These are phyloP conservation scores for Pulveroboletus sp. DNA, from an alignment of 768 basidiomycete genomes.

Conservation along the genomic window DNA sequence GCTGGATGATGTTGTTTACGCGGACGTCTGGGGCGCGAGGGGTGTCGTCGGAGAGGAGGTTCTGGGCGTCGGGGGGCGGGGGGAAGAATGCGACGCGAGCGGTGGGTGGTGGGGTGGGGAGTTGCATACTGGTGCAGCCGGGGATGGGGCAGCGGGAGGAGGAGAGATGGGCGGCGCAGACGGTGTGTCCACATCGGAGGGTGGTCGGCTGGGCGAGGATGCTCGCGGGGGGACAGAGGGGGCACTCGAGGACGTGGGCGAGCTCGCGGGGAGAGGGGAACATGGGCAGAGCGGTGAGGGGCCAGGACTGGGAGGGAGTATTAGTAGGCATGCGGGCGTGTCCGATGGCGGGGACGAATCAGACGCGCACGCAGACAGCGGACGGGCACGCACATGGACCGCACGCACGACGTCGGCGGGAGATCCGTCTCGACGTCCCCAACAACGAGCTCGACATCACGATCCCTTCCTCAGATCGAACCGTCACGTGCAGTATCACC, in stretches of 20 bases:
- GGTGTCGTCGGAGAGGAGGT: background rate
- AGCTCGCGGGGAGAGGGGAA: conserved; percentile 25
- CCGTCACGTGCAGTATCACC: conserved; percentile 23
- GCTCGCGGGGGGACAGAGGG: conserved; percentile 42
- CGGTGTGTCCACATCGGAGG: conserved; percentile 79
- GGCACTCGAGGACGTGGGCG: conserved; percentile 47
- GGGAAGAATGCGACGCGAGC: conserved; percentile 34
- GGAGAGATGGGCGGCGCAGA: conserved; percentile 60
- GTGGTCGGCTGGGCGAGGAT: conserved; percentile 45
- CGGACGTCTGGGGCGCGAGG: conserved; percentile 47
- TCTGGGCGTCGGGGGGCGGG: conserved; percentile 29
- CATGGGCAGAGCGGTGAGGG: conserved; percentile 9
- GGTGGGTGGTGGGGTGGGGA: conserved; percentile 31
- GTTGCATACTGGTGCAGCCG: conserved; percentile 28
- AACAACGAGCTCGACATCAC: conserved; percentile 22
- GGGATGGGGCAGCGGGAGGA: conserved; percentile 34
- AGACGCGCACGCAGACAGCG: conserved; percentile 16
- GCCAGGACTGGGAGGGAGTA: background rate
- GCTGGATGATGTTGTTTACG: conserved; percentile 50
- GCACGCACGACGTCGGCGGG: conserved; percentile 26
- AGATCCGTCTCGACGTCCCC: conserved; percentile 23
- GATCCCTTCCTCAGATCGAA: conserved; percentile 29
- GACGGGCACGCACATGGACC: conserved; percentile 5
- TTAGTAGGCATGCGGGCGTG: conserved; percentile 5
- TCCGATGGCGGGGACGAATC: conserved; percentile 22